Evolutionary conservation across 225 moss, liverwort and hornwort genomes (phyloP), one percentile per base, ranked within the genome.

Genomic region (Bryoerythrophyllum caledonicum): DNA sequence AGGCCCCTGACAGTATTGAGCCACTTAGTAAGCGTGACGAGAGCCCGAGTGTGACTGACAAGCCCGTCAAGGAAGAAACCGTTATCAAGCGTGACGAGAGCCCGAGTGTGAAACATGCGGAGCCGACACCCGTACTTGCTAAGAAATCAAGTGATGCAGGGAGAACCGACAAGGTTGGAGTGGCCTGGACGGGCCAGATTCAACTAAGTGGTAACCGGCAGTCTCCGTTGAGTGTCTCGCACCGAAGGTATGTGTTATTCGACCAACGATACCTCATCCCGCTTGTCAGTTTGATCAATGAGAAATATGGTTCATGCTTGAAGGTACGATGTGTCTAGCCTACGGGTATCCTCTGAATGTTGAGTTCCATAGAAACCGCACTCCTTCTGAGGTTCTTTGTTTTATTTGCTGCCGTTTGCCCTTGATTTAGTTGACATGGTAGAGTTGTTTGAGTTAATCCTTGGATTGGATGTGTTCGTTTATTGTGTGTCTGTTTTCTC

Each of bases 131-230:
- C 34, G 79, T 55, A 20, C 65, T 75, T 74, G 57, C 57, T 52
- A 86, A 79, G 79, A 74, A 66, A 53, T 44, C 37, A 4, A 80
- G 73, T 35, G 79, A 60, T 35, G 25, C 72, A 25, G 53, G 56
- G 55, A 85, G 73, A 73, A 79, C 28, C 54, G 86, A 82, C 58
- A 87, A 59, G 53, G 43, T 56, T 73, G 82, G 78, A 74, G 71
- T 64, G 24, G 60, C 63, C 26, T 90, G 72, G 89, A 78, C 67
- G 41, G 89, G 89, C 51, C 86, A 89, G 24, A 83, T 89, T 57
- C 86, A 89, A 81, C 73, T 89, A 25, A 89, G 86, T 76, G 83
- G 86, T 79, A 86, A 76, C 65, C 89, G 89, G 54, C 85, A 83
- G 72, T 86, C 86, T 64, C 77, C 86, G 60, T 70, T 89, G 79